Percentiles rank a stretch among this genome's conserved stretches.
These are phyloP conservation scores for Guyanaporus albipodus DNA, from an alignment of 768 basidiomycete genomes.

Conservation along the genomic window DNA sequence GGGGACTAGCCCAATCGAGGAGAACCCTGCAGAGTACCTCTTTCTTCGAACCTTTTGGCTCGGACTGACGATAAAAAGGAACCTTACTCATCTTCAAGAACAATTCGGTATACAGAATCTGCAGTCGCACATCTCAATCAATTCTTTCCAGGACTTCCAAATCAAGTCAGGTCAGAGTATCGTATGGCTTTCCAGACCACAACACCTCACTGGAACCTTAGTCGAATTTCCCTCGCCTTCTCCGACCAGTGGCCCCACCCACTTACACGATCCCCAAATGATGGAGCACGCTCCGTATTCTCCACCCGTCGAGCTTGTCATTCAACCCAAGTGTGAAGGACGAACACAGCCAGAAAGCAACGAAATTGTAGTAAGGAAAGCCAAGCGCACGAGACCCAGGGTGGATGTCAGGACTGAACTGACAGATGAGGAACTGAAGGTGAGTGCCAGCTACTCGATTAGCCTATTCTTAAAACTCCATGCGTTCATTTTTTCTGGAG, in stretches of 20 bases:
- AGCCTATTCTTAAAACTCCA: background rate
- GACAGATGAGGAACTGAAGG: slow-evolving; percentile 80
- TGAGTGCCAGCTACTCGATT: slow-evolving; percentile 18
- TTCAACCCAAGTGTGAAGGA: background rate
- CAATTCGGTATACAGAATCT: slow-evolving; percentile 8
- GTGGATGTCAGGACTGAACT: slow-evolving; percentile 75
- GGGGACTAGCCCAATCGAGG: slow-evolving; percentile 33
- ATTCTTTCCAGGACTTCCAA: background rate
- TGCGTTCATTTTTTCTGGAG: slow-evolving; percentile 38
- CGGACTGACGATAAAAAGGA: slow-evolving; percentile 14
- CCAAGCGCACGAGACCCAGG: slow-evolving; percentile 50
- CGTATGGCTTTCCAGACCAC: background rate
- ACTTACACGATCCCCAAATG: slow-evolving; percentile 4
- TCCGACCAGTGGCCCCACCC: slow-evolving; percentile 1
- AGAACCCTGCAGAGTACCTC: slow-evolving; percentile 14
- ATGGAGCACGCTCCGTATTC: background rate
- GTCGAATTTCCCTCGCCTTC: slow-evolving; percentile 4
- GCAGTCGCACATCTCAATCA: background rate
- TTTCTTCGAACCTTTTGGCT: background rate
- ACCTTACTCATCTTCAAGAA: slow-evolving; percentile 17
- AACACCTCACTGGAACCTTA: background rate
- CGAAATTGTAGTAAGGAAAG: slow-evolving; percentile 32
- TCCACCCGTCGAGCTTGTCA: background rate
- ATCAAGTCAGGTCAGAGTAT: slow-evolving; percentile 7
- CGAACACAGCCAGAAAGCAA: background rate